These are phyloP conservation scores for Leccinum ochraceum DNA, from an alignment of 768 basidiomycete species.

Conservation along the genomic window DNA sequence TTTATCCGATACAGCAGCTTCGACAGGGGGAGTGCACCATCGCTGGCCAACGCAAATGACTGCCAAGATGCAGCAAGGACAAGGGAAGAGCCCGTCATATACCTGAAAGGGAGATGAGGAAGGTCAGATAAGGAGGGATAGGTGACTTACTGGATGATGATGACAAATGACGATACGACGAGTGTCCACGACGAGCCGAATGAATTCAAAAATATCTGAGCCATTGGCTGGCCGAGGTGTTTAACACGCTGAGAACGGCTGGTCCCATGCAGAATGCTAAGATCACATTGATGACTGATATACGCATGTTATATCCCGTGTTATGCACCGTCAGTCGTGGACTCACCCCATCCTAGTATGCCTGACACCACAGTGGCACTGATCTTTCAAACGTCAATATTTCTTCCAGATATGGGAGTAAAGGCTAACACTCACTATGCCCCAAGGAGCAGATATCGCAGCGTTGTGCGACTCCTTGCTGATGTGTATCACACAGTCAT, in stretches of 20 bases:
- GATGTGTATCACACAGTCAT: constrained; percentile 46
- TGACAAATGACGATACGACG: constrained; percentile 53
- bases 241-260: constrained; percentile 40
- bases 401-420: background rate
- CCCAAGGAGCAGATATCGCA: constrained; percentile 53
- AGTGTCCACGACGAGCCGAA: constrained; percentile 44
- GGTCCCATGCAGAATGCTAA: constrained; percentile 59
- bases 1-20: constrained; percentile 48
- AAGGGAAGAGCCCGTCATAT: constrained; percentile 46
- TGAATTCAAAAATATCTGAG: constrained; percentile 39
- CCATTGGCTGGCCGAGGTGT: constrained; percentile 38
- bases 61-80: constrained; percentile 52
- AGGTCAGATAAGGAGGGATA: background rate
- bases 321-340: background rate
- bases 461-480: constrained; percentile 57
- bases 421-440: constrained; percentile 40
- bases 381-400: constrained; percentile 14
- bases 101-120: constrained; percentile 24
- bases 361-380: constrained; percentile 44
- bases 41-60: constrained; percentile 56
- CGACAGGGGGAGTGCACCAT: constrained; percentile 61
- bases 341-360: constrained; percentile 45
- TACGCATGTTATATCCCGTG: constrained; percentile 16
- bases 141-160: constrained; percentile 42
- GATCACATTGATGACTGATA: constrained; percentile 46